Evolutionary conservation across 176 grass and related monocot species (phyloP).

Genomic region (Stipa capillata): DNA sequence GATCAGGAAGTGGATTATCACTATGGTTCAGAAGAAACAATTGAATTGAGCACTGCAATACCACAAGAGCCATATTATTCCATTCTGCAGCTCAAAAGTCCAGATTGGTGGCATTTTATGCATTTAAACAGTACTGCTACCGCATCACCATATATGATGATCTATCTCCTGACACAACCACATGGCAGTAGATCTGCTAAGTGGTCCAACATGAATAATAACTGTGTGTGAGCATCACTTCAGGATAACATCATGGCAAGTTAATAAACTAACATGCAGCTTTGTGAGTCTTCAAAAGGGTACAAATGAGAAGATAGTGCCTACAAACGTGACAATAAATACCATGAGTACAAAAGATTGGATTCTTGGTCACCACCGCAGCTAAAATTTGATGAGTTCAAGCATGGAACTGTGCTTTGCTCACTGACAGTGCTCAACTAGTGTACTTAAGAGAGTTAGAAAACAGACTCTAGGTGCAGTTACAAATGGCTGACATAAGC

Average conservation of each 20-base stretch:
- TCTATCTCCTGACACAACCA: not conserved
- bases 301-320: not conserved
- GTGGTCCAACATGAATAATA: constrained; percentile 26
- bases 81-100: not conserved
- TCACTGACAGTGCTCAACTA: not conserved
- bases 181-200: constrained; percentile 19
- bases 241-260: constrained; percentile 7
- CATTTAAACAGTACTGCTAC: constrained; percentile 4
- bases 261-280: constrained; percentile 30
- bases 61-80: not conserved
- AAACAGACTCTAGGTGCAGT: not conserved
- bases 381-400: not conserved
- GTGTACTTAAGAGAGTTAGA: not conserved
- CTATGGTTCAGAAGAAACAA: not conserved
- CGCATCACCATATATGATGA: not conserved
- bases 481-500: not conserved
- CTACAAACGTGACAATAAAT: constrained; percentile 24
- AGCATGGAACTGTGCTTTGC: not conserved
- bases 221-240: not conserved
- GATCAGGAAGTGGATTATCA: not conserved
- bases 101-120: not conserved
- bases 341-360: not conserved
- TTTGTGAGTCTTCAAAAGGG: not conserved
- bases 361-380: not conserved
- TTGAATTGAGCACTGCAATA: not conserved